Evolutionary conservation across 2,329 filamentous ascomycete genomes (phyloP), one percentile per base, ranked within the genome.

Genomic region (Sarocladiaceae sp.): DNA sequence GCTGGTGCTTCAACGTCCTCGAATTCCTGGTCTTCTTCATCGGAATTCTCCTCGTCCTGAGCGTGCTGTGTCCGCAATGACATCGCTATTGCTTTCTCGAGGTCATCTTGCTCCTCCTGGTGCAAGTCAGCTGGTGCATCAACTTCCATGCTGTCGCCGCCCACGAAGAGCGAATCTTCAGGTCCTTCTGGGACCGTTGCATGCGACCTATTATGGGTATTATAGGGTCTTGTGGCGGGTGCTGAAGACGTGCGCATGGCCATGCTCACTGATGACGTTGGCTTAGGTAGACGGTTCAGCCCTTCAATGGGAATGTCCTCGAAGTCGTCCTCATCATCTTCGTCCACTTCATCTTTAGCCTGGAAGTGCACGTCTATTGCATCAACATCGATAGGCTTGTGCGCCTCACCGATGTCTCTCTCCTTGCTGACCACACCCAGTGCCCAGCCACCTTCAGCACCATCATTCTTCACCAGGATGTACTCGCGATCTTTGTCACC

Each of bases 391-490:
- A 99, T 97, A 0, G 94, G 93, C 65, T 91, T 96, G 56, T 92
- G 86, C 25, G 83, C 82, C 56, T 89, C 80, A 2, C 90, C 91
- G 39, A 86, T 79, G 49, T 94, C 83, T 57, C 88, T 95, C 54
- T 90, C 87, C 55, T 85, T 90, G 56, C 87, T 91, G 20, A 99
- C 92, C 23, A 99, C 94, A 50, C 94, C 94, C 5, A 99, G 73
- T 0, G 93, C 93, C 91, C 92, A 99, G 4, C 94, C 94, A 42
- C 94, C 94, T 66, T 97, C 93, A 1, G 90, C 91, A 0, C 91
- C 90, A 40, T 95, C 90, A 60, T 97, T 97, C 70, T 94, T 96
- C 35, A 99, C 92, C 3, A 99, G 74, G 12, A 99, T 92, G 62
- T 99, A 99, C 67, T 99, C 94, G 62, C 90, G 86, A 13, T 90